Evolutionary conservation across 1,284 basidiomycete genomes (phyloP).

Genomic region (Puccinia novopanici): DNA sequence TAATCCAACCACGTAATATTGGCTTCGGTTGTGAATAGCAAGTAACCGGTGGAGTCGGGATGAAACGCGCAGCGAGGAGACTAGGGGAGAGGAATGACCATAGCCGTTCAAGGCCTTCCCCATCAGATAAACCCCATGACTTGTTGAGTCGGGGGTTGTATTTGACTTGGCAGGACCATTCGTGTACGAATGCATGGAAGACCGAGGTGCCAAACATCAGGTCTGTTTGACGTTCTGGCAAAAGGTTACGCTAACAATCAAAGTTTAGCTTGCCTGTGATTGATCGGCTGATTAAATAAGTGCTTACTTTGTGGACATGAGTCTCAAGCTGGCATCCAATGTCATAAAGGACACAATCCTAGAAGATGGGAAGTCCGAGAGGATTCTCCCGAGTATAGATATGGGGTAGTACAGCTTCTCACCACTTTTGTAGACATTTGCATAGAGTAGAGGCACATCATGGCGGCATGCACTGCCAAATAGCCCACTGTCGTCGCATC

Average conservation of each 20-base stretch:
- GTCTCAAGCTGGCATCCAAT: conserved; percentile 30
- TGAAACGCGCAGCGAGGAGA: not conserved
- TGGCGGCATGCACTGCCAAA: too few relatives aligned
- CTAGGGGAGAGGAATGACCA: conserved; percentile 1
- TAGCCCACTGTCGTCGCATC: too few relatives aligned
- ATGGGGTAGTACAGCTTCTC: conserved; percentile 14
- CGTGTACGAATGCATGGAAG: too few relatives aligned
- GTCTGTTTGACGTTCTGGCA: not conserved
- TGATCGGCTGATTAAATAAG: not conserved
- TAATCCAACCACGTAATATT: not conserved
- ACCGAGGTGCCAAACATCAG: conserved; percentile 26
- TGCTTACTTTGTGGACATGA: conserved; percentile 18
- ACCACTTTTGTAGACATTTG: too few relatives aligned
- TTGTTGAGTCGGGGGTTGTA: too few relatives aligned
- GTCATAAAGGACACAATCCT: conserved; percentile 14
- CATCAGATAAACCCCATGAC: too few relatives aligned
- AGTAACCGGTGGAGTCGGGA: conserved; percentile 3
- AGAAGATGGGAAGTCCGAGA: not conserved
- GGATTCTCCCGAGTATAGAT: not conserved
- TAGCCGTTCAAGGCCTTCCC: too few relatives aligned
- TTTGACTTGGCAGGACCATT: too few relatives aligned
- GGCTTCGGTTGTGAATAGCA: not conserved
- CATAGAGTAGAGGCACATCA: too few relatives aligned
- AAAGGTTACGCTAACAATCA: not conserved
- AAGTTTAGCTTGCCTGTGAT: too few relatives aligned